These are phyloP conservation scores for Papiliotrema laurentii DNA, from an alignment of 1,284 basidiomycete genomes.

Conservation along the genomic window DNA sequence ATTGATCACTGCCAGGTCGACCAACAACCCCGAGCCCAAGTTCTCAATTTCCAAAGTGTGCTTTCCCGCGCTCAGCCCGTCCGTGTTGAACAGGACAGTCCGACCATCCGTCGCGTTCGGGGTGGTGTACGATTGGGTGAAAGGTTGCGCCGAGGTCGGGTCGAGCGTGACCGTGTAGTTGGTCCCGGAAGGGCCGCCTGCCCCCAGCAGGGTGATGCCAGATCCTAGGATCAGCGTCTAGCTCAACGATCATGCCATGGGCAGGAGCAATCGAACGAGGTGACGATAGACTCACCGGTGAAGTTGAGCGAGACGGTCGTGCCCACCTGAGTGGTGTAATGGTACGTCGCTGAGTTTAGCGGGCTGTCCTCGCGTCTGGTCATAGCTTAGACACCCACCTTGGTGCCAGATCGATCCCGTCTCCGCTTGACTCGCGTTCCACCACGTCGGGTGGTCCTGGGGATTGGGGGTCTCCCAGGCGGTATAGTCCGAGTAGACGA, in stretches of 20 bases:
- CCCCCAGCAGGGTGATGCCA: slow-evolving; percentile 38
- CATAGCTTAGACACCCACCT: slow-evolving; percentile 20
- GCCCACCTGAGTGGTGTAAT: slow-evolving; percentile 29
- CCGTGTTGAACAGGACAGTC: slow-evolving; percentile 21
- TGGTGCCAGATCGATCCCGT: slow-evolving; percentile 43
- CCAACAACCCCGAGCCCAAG: slow-evolving; percentile 31
- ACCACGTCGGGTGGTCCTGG: slow-evolving; percentile 40
- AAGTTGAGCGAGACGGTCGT: slow-evolving; percentile 38
- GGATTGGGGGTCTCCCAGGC: slow-evolving; percentile 47
- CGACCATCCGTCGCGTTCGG: slow-evolving; percentile 20
- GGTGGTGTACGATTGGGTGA: slow-evolving; percentile 9
- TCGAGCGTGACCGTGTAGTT: slow-evolving; percentile 41
- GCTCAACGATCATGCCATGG: background rate
- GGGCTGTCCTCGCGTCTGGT: background rate
- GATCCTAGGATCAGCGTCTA: slow-evolving; percentile 12
- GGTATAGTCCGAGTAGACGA: slow-evolving; percentile 29
- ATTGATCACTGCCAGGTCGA: slow-evolving; percentile 33
- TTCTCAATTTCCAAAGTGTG: slow-evolving; percentile 33
- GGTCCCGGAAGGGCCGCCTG: slow-evolving; percentile 19
- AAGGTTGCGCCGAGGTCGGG: slow-evolving; percentile 13
- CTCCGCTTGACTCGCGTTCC: slow-evolving; percentile 26
- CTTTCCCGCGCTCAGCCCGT: slow-evolving; percentile 16
- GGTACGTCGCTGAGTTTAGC: slow-evolving; percentile 39
- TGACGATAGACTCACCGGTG: slow-evolving; percentile 15
- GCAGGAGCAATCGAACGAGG: background rate